A percentile compares a stretch with the other conserved stretches of the same genome.
Conservation (phyloP, 1,284 basidiomycete genomes). For the Cutaneotrichosporon dermatis region DNA sequence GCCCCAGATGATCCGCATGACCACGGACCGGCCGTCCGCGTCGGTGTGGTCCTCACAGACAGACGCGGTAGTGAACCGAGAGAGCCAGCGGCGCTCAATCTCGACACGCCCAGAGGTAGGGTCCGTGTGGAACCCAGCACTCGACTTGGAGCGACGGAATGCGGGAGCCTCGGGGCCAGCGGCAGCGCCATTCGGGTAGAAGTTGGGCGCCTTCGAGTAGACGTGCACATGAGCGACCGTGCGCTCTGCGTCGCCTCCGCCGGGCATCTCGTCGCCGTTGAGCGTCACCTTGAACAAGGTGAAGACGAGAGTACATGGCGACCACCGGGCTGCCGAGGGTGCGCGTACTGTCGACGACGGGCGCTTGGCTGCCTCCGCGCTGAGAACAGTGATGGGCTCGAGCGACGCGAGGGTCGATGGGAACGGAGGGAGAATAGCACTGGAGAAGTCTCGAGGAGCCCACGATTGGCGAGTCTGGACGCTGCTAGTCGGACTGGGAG, state of each 20-base stretch:
- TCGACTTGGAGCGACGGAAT: constrained; percentile 10
- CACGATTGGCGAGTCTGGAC: background rate
- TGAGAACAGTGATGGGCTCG: constrained; percentile 31
- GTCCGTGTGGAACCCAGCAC: background rate
- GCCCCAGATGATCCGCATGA: constrained; percentile 20
- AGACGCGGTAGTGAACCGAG: constrained; percentile 9
- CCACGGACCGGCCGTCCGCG: constrained; percentile 8
- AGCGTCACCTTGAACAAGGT: constrained; percentile 19
- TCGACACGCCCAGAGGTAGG: constrained; percentile 9
- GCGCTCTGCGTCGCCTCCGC: constrained; percentile 11
- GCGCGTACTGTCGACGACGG: constrained; percentile 3
- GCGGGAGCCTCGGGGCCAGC: background rate
- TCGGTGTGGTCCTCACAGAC: constrained; percentile 9
- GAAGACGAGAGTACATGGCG: constrained; percentile 20
- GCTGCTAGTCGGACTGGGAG: constrained; percentile 1
- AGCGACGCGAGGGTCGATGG: constrained; percentile 23
- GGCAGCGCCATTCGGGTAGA: too few species aligned
- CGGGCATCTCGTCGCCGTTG: constrained; percentile 3
- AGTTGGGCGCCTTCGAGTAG: background rate
- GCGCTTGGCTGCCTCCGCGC: constrained; percentile 16
- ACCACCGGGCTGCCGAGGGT: constrained; percentile 8
- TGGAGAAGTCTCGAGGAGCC: constrained; percentile 11
- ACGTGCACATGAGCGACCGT: constrained; percentile 22
- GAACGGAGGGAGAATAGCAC: constrained; percentile 30
- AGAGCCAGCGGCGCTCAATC: constrained; percentile 16